Evolutionary conservation across 1,284 basidiomycete species (phyloP).

Genomic region (Xerocomus minutiporus): DNA sequence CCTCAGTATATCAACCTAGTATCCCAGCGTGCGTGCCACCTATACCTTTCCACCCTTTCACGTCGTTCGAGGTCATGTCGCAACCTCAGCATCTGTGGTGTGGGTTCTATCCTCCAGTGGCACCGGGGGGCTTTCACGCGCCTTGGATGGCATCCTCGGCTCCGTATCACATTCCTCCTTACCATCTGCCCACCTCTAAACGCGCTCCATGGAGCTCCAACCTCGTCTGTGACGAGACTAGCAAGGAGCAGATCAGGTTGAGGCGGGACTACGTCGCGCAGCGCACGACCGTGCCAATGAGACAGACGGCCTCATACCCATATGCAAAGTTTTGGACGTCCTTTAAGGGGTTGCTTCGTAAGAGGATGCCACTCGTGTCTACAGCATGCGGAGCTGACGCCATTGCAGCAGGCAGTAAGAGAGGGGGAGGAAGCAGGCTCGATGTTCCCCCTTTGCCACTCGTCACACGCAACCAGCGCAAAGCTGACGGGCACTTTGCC

Average conservation of each 20-base stretch:
- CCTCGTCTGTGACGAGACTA: not conserved
- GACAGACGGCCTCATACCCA: not conserved
- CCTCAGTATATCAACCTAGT: not conserved
- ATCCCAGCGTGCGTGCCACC: not conserved
- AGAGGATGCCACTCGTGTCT: not conserved
- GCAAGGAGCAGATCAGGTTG: not conserved
- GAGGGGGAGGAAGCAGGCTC: not conserved
- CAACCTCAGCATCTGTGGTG: not conserved
- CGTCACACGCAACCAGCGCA: constrained; percentile 1
- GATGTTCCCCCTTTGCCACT: not conserved
- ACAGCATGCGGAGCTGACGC: not conserved
- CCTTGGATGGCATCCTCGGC: not conserved
- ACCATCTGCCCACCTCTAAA: not conserved
- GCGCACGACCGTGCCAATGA: not conserved
- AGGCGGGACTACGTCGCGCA: not conserved
- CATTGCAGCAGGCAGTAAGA: not conserved
- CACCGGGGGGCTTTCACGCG: not conserved
- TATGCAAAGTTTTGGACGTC: not conserved
- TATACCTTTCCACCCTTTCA: not conserved
- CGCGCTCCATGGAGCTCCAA: not conserved
- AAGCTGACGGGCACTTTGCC: not conserved
- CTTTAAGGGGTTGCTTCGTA: constrained; percentile 1
- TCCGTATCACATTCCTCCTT: not conserved
- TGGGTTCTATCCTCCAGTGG: not conserved
- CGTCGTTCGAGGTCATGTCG: not conserved